These are phyloP conservation scores for Tremella mesenterica DNA, from an alignment of 768 basidiomycete genomes.

Conservation along the genomic window DNA sequence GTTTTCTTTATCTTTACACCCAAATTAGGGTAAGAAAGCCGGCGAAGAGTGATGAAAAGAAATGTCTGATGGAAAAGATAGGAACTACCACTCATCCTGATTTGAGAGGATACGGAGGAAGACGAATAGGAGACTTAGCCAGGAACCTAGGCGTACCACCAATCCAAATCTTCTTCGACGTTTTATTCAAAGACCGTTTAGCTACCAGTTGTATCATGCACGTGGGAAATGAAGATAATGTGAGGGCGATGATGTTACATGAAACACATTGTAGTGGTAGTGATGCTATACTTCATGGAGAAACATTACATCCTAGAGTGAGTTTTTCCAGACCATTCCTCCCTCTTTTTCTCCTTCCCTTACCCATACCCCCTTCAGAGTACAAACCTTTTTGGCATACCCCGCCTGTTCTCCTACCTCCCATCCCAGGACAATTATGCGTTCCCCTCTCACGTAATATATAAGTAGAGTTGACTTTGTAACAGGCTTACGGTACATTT, in stretches of 20 bases:
- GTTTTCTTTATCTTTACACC: not conserved
- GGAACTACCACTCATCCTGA: conserved; percentile 22
- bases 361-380: no score
- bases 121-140: conserved; percentile 22
- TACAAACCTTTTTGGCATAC: no score
- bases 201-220: conserved; percentile 39
- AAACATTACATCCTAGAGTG: conserved; percentile 30
- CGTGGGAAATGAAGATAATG: conserved; percentile 41
- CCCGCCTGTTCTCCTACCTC: no score
- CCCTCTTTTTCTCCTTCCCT: no score
- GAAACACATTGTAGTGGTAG: conserved; percentile 35
- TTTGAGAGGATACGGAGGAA: conserved; percentile 14
- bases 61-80: conserved; percentile 8
- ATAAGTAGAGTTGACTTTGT: not conserved
- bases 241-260: conserved; percentile 34
- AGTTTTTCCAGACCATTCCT: no score
- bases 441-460: not conserved
- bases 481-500: conserved; percentile 35
- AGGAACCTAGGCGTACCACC: not conserved
- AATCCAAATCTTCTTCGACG: conserved; percentile 33
- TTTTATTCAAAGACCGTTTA: conserved; percentile 33
- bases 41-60: not conserved
- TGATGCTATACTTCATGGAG: conserved; percentile 38
- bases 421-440: no score
- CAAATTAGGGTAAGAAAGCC: no score